Evolutionary conservation across 768 basidiomycete species (phyloP).

Genomic region (Hypholoma fasciculare): DNA sequence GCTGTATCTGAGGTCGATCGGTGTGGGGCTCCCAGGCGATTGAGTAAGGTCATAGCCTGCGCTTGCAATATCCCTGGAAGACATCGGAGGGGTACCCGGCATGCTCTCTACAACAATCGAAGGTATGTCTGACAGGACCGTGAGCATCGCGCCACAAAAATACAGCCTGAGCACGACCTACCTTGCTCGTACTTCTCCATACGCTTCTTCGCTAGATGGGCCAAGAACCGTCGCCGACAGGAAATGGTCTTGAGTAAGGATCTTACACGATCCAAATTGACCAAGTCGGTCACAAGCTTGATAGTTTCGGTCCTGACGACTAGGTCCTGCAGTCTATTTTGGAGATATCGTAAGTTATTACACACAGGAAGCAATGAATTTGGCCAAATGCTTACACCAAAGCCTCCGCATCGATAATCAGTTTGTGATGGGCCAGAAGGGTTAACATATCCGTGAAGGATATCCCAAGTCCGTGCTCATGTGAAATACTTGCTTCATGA

Average conservation of each 20-base stretch:
- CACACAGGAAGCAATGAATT: not conserved
- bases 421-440: constrained; percentile 86
- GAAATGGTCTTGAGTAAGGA: constrained; percentile 79
- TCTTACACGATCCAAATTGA: constrained; percentile 82
- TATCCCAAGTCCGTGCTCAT: constrained; percentile 75
- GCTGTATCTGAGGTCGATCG: constrained; percentile 29
- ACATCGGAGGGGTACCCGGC: constrained; percentile 51
- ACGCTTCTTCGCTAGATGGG: constrained; percentile 41
- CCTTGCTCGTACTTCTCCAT: constrained; percentile 41
- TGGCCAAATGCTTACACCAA: constrained; percentile 61
- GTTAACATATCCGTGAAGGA: constrained; percentile 90
- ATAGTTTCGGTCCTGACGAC: constrained; percentile 74
- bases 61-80: constrained; percentile 58
- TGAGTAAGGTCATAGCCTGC: constrained; percentile 30
- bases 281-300: constrained; percentile 77
- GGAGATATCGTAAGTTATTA: constrained; percentile 2
- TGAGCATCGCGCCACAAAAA: not conserved
- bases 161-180: constrained; percentile 17
- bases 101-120: constrained; percentile 67
- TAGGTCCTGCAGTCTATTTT: constrained; percentile 74
- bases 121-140: constrained; percentile 52
- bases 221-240: constrained; percentile 67
- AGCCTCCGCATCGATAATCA: constrained; percentile 88
- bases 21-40: constrained; percentile 41
- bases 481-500: constrained; percentile 81